These are phyloP conservation scores for Eruca vesicaria DNA, from an alignment of 441 rosid genomes.

Conservation along the genomic window DNA sequence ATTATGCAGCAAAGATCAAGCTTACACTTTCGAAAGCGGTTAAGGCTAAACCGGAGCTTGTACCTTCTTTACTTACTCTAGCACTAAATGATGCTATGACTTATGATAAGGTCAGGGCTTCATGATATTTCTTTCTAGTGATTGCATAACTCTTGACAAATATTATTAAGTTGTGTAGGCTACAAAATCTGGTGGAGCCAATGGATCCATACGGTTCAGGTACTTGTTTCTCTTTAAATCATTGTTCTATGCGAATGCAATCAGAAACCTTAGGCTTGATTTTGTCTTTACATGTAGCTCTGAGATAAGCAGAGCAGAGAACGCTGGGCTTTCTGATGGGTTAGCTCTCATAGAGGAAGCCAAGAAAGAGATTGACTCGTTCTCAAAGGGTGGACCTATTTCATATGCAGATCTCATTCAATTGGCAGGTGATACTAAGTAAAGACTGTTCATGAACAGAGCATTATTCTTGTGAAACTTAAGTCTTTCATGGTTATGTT, in stretches of 20 bases:
- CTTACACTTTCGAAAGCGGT: conserved; percentile 46
- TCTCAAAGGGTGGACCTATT: conserved; percentile 88
- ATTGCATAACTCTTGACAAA: conserved; percentile 7
- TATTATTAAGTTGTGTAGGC: conserved; percentile 43
- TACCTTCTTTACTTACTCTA: conserved; percentile 69
- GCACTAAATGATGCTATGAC: conserved; percentile 80
- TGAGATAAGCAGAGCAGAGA: conserved; percentile 91
- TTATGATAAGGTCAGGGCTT: conserved; percentile 77
- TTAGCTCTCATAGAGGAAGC: conserved; percentile 55
- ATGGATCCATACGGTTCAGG: conserved; percentile 91
- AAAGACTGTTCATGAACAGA: neutral
- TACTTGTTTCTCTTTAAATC: conserved; percentile 31
- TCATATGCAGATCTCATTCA: conserved; percentile 85
- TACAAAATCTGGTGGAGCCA: conserved; percentile 90
- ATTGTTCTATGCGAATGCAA: conserved; percentile 5
- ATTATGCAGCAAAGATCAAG: conserved; percentile 61
- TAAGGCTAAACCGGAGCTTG: conserved; percentile 64
- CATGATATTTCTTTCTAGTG: conserved; percentile 2
- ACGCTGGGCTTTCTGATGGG: conserved; percentile 67
- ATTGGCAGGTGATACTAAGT: conserved; percentile 53
- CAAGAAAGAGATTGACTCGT: conserved; percentile 75
- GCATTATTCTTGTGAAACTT: neutral
- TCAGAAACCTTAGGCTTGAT: neutral
- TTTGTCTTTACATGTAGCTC: conserved; percentile 59
- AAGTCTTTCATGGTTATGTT: conserved; percentile 9